Percentiles rank a stretch among this genome's conserved stretches.
These are phyloP conservation scores for Pachysandra terminalis DNA, from an alignment of 164 flowering plant species.

Conservation along the genomic window DNA sequence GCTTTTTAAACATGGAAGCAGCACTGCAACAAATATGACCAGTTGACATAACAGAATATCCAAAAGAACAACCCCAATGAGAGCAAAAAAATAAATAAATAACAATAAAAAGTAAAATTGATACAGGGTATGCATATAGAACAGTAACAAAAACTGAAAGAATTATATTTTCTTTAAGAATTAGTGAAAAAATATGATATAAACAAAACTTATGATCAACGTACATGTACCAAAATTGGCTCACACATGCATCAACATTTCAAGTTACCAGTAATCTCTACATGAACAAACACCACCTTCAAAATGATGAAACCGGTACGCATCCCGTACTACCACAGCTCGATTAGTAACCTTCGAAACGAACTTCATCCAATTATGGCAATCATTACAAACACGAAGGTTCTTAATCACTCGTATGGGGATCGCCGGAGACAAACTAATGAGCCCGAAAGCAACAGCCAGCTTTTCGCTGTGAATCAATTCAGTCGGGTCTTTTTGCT, in stretches of 20 bases:
- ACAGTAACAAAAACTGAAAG: not conserved
- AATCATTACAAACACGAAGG: slow-evolving; percentile 34
- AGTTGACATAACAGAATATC: too few relatives aligned
- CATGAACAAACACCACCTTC: slow-evolving; percentile 28
- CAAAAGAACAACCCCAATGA: too few relatives aligned
- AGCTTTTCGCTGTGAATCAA: slow-evolving; percentile 32
- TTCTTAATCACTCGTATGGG: slow-evolving; percentile 32
- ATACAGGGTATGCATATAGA: too few relatives aligned
- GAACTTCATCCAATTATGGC: slow-evolving; percentile 35
- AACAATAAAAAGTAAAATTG: too few relatives aligned
- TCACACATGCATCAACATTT: not conserved
- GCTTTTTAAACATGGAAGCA: too few relatives aligned
- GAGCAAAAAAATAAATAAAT: too few relatives aligned
- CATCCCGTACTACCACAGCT: slow-evolving; percentile 28
- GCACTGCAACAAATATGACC: too few relatives aligned
- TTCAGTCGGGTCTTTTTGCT: slow-evolving; percentile 26
- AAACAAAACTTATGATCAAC: not conserved
- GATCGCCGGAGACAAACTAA: slow-evolving; percentile 20
- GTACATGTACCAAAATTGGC: too few relatives aligned
- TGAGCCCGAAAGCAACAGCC: slow-evolving; percentile 32
- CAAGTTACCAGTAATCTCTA: slow-evolving; percentile 30
- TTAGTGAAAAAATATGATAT: not conserved
- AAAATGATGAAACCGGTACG: slow-evolving; percentile 36
- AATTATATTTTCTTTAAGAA: not conserved
- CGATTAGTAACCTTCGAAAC: slow-evolving; percentile 22